A percentile compares a stretch with the other conserved stretches of the same genome.
Evolutionary conservation across 441 rosid genomes (phyloP).

Genomic region (Arabidopsis lyrata): DNA sequence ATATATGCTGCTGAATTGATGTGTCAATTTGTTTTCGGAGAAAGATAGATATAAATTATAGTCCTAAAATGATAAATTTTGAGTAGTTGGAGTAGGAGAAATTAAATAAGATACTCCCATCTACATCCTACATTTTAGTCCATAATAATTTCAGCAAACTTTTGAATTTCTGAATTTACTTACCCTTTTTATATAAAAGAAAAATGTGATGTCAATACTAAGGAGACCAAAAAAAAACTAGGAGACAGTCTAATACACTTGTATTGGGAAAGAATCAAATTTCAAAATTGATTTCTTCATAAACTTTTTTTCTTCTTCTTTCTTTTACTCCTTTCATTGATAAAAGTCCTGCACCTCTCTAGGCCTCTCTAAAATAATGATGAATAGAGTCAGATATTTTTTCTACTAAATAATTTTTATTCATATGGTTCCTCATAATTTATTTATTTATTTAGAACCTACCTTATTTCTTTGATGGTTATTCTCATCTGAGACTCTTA

Average conservation of each 20-base stretch:
- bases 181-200: slow-evolving; percentile 23
- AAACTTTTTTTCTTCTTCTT: background rate
- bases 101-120: slow-evolving; percentile 30
- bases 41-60: too few species aligned
- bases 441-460: slow-evolving; percentile 20
- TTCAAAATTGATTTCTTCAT: background rate
- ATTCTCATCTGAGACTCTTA: slow-evolving; percentile 5
- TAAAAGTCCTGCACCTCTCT: background rate
- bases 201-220: slow-evolving; percentile 24
- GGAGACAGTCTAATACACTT: slow-evolving; percentile 12
- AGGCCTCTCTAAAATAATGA: background rate
- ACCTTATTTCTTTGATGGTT: background rate
- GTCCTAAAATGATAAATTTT: background rate
- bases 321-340: background rate
- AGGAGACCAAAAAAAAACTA: slow-evolving; percentile 38
- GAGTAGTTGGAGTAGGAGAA: slow-evolving; percentile 35
- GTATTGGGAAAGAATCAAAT: slow-evolving; percentile 24
- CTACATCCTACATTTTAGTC: slow-evolving; percentile 32
- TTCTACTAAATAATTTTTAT: background rate
- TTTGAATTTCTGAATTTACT: slow-evolving; percentile 25
- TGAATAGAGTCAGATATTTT: slow-evolving; percentile 1
- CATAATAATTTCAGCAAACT: slow-evolving; percentile 24
- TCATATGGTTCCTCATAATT: slow-evolving; percentile 9
- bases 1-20: too few species aligned
- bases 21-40: too few species aligned